Evolutionary conservation across 1,284 basidiomycete species (phyloP).

Genomic region (Rhodotorula sp.): DNA sequence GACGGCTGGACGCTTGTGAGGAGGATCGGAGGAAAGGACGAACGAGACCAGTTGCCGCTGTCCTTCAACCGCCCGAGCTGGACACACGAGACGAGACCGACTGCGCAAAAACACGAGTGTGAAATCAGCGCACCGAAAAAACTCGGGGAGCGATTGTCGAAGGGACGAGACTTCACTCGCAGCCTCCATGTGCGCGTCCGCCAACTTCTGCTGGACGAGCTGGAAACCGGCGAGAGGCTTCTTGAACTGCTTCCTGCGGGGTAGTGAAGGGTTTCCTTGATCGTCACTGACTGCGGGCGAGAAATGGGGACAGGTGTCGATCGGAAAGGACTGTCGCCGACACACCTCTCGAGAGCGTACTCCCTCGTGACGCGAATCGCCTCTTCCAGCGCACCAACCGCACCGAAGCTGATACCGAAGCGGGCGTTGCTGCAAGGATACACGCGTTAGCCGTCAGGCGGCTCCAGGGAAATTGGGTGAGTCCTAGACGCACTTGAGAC

Average conservation of each 20-base stretch:
- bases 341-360: slow-evolving; percentile 78
- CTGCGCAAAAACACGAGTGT: neutral
- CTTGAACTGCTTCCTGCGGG: slow-evolving; percentile 10
- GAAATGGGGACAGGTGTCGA: no score
- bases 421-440: slow-evolving; percentile 62
- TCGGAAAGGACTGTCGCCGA: neutral
- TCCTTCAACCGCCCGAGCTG: slow-evolving; percentile 91
- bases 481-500: slow-evolving; percentile 77
- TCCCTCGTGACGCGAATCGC: slow-evolving; percentile 73
- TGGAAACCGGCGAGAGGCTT: slow-evolving; percentile 67
- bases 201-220: slow-evolving; percentile 88
- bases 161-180: slow-evolving; percentile 48
- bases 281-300: no score
- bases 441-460: no score
- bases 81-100: slow-evolving; percentile 45
- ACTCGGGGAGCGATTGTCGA: neutral
- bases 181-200: slow-evolving; percentile 83
- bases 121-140: no score
- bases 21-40: slow-evolving; percentile 5
- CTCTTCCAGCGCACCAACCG: slow-evolving; percentile 92
- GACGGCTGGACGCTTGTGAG: neutral
- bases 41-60: slow-evolving; percentile 62
- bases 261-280: no score
- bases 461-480: no score
- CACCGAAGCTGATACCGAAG: slow-evolving; percentile 67